phyloP scores from a whole-genome alignment of 345 rosid genomes.

The Populus pruinosa region DNA sequence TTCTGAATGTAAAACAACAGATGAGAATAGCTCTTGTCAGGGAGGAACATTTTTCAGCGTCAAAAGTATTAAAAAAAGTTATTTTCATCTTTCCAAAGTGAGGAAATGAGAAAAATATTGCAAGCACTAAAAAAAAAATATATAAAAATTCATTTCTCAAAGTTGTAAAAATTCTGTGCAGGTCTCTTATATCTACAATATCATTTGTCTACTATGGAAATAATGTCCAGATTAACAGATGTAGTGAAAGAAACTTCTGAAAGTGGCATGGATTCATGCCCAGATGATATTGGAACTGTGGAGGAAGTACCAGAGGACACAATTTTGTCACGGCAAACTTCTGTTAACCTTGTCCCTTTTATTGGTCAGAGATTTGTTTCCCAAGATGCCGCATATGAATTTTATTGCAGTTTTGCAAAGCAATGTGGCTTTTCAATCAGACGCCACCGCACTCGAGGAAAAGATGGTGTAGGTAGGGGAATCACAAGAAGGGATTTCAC shows the following conservation, averaged over 20 bases:
- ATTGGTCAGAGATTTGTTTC: constrained; percentile 59
- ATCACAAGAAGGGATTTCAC: constrained; percentile 60
- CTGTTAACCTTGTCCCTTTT: constrained; percentile 52
- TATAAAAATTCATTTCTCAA: background rate
- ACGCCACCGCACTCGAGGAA: constrained; percentile 57
- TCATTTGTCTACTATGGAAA: constrained; percentile 14
- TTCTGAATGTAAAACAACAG: too few species aligned
- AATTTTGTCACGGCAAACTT: constrained; percentile 52
- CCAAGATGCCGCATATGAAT: constrained; percentile 63
- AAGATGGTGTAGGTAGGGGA: constrained; percentile 63
- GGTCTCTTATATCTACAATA: constrained; percentile 6
- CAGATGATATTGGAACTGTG: constrained; percentile 34
- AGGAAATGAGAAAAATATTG: too few species aligned
- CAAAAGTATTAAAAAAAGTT: too few species aligned
- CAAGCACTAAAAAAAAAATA: too few species aligned
- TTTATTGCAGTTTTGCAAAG: constrained; percentile 60
- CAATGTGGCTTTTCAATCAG: constrained; percentile 64
- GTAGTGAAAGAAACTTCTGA: constrained; percentile 46
- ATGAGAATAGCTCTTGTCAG: too few species aligned
- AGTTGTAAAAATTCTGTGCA: constrained; percentile 12
- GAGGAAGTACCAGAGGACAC: constrained; percentile 47
- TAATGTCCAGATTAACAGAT: constrained; percentile 41
- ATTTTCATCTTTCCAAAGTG: too few species aligned
- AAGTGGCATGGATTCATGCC: constrained; percentile 42
- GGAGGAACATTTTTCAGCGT: too few species aligned